Evolutionary conservation across 306 rosid genomes (phyloP).

Genomic region (Vicia villosa): DNA sequence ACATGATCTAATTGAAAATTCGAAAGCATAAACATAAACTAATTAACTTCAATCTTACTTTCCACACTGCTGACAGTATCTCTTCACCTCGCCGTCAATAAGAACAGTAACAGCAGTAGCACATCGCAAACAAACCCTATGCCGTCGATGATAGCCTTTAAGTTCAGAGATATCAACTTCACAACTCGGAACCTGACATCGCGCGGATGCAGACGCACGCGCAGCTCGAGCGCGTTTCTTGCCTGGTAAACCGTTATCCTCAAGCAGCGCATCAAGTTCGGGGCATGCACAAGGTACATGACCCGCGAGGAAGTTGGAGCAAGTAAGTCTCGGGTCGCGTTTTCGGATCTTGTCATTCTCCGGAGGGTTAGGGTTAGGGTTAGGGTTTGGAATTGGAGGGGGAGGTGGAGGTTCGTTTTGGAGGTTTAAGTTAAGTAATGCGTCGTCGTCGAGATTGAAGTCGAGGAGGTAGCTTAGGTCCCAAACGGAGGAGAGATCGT

Average conservation of each 20-base stretch:
- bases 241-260: slow-evolving; percentile 58
- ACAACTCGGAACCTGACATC: slow-evolving; percentile 91
- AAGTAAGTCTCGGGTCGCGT: slow-evolving; percentile 84
- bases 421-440: not conserved
- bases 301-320: slow-evolving; percentile 89
- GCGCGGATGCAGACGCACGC: slow-evolving; percentile 49
- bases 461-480: slow-evolving; percentile 42
- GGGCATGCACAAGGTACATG: slow-evolving; percentile 94
- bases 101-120: slow-evolving; percentile 69
- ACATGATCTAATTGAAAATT: not conserved
- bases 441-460: slow-evolving; percentile 38
- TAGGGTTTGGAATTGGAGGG: not conserved
- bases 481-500: slow-evolving; percentile 43
- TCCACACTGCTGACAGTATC: slow-evolving; percentile 99
- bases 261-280: slow-evolving; percentile 73
- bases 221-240: slow-evolving; percentile 66
- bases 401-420: slow-evolving; percentile 10
- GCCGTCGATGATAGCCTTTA: slow-evolving; percentile 88
- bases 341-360: slow-evolving; percentile 59
- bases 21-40: not conserved
- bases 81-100: slow-evolving; percentile 63
- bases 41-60: slow-evolving; percentile 53
- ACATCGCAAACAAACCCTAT: slow-evolving; percentile 85
- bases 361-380: not conserved
- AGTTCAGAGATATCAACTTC: slow-evolving; percentile 79